Evolutionary conservation across 2,329 filamentous ascomycete genomes (phyloP), one percentile per base, ranked within the genome.

Genomic region (Colletotrichum musae): DNA sequence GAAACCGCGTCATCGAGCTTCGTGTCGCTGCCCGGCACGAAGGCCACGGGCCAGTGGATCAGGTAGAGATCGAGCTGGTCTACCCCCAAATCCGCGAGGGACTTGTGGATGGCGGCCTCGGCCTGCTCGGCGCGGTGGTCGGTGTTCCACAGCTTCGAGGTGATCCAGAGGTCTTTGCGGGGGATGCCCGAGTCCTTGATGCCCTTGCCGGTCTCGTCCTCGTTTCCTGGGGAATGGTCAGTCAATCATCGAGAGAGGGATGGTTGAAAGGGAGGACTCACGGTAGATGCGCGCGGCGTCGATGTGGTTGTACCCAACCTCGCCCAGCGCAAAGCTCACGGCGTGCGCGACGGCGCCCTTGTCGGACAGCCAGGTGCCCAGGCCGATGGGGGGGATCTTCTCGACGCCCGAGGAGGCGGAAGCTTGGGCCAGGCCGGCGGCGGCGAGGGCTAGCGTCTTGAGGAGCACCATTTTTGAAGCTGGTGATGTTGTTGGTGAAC

Each of bases 141-240:
- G 3, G 74, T 88, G 86, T 92, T 92, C 83, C 91, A 90, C 52
- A 93, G 85, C 82, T 93, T 93, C 71, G 89, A 92, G 70, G 91
- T 93, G 64, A 89, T 75, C 83, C 86, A 87, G 59, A 87, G 79
- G 50, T 87, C 80, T 5, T 80, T 77, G n/a, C 85, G 81, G 2
- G 81, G 75, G 1, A 87, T 76, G 6, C 79, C 80, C 4, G 81
- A 82, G 69, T 83, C 80, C 56, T 79, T 78, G 70, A 87, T 85
- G 6, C 84, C 85, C 47, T 81, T 73, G 3, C 85, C 85, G 18
- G 87, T 84, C 67, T 86, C 83, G 2, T 74, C 74, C 71, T 87
- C 89, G 74, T 91, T 91, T 74, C 87, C 63, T 70, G 45, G 21
- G 7, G n/a, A 13, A 28, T 21, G 10, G 47, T 64, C 5, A 58